These are phyloP conservation scores for Fragilaria crotonensis DNA, from an alignment of 108 stramenopile species.

Conservation along the genomic window DNA sequence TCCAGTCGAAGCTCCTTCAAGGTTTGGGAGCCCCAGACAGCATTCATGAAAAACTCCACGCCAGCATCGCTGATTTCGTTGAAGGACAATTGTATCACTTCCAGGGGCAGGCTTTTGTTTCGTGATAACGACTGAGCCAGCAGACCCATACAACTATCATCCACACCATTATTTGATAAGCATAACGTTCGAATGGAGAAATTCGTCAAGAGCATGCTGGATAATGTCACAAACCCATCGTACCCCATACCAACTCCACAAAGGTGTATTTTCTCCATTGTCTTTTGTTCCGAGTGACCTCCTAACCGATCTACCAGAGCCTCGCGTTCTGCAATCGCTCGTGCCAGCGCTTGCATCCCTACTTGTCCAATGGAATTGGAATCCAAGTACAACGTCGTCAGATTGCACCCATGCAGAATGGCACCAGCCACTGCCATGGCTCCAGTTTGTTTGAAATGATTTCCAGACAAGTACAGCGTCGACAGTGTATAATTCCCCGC, in stretches of 20 bases:
- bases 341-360: slow-evolving; percentile 54
- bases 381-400: slow-evolving; percentile 57
- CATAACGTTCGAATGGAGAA: slow-evolving; percentile 42
- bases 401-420: slow-evolving; percentile 54
- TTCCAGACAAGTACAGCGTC: slow-evolving; percentile 64
- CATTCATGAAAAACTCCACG: slow-evolving; percentile 81
- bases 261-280: slow-evolving; percentile 52
- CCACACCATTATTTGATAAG: slow-evolving; percentile 52
- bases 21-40: slow-evolving; percentile 74
- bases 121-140: slow-evolving; percentile 65
- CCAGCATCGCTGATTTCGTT: slow-evolving; percentile 67
- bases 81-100: slow-evolving; percentile 52
- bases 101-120: slow-evolving; percentile 62
- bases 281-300: slow-evolving; percentile 12
- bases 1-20: slow-evolving; percentile 63
- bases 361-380: slow-evolving; percentile 51
- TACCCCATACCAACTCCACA: slow-evolving; percentile 42
- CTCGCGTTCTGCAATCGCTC: slow-evolving; percentile 61
- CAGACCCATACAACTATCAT: slow-evolving; percentile 55
- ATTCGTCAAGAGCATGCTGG: slow-evolving; percentile 65
- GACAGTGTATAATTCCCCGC: slow-evolving; percentile 52
- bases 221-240: slow-evolving; percentile 47
- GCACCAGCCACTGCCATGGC: slow-evolving; percentile 57
- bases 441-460: slow-evolving; percentile 48
- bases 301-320: slow-evolving; percentile 16